These are phyloP conservation scores for Gastrolobium villosum DNA, from an alignment of 306 rosid species.

Conservation along the genomic window DNA sequence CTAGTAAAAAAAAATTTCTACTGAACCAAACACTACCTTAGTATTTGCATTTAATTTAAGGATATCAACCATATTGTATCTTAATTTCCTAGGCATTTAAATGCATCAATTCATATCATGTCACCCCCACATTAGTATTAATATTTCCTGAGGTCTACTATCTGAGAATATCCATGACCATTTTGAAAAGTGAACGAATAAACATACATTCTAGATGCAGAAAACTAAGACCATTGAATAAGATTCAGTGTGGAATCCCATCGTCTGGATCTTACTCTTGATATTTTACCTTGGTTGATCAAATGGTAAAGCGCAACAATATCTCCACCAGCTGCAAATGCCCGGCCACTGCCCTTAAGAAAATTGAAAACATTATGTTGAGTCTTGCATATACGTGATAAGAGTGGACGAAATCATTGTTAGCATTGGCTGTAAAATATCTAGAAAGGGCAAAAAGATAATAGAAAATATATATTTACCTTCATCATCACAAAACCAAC, in stretches of 20 bases:
- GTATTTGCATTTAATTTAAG: slow-evolving; percentile 4
- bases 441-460: neutral
- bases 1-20: no score
- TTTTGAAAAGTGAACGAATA: neutral
- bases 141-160: neutral
- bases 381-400: slow-evolving; percentile 34
- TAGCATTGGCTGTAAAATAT: neutral
- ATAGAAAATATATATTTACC: slow-evolving; percentile 54
- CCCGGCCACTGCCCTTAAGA: slow-evolving; percentile 87
- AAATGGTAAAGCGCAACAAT: slow-evolving; percentile 70
- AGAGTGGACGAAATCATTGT: neutral
- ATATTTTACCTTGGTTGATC: slow-evolving; percentile 62
- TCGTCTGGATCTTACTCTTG: neutral
- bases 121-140: slow-evolving; percentile 22
- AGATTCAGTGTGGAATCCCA: slow-evolving; percentile 1
- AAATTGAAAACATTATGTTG: slow-evolving; percentile 39
- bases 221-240: neutral
- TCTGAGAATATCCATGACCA: neutral
- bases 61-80: slow-evolving; percentile 1
- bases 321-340: slow-evolving; percentile 97
- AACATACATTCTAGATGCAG: slow-evolving; percentile 13
- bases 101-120: neutral
- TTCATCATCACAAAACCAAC: slow-evolving; percentile 80
- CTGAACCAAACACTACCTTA: no score
- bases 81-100: neutral